Percentiles rank a stretch among this genome's conserved stretches.
phyloP scores from a whole-genome alignment of 2,329 filamentous ascomycete species.

The Trichophyton mentagrophytes region DNA sequence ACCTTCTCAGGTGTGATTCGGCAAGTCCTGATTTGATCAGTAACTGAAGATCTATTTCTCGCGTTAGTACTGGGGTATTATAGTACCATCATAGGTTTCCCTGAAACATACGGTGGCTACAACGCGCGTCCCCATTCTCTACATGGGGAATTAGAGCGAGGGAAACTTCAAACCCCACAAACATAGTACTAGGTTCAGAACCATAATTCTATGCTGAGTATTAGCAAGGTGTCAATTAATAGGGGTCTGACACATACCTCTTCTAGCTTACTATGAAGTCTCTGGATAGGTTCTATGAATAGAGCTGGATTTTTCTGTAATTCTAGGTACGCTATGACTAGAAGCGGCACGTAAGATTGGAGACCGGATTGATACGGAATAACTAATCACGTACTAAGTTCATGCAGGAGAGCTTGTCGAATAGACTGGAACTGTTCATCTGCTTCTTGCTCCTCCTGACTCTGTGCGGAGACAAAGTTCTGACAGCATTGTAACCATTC shows the following conservation, averaged over 20 bases:
- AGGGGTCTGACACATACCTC: conserved; percentile 9
- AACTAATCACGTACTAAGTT: conserved; percentile 41
- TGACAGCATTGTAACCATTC: conserved; percentile 64
- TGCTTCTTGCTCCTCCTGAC: conserved; percentile 24
- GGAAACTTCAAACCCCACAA: conserved; percentile 58
- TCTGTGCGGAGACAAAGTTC: conserved; percentile 26
- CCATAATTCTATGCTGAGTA: conserved; percentile 40
- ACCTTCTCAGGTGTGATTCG: neutral
- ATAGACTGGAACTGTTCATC: conserved; percentile 52
- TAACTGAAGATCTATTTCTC: neutral
- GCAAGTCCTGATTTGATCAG: neutral
- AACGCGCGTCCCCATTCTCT: neutral
- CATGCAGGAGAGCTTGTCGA: conserved; percentile 53
- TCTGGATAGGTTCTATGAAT: conserved; percentile 38
- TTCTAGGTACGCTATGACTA: conserved; percentile 20
- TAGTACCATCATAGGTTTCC: neutral
- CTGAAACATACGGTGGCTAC: neutral
- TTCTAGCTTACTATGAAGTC: conserved; percentile 50
- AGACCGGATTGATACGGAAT: neutral
- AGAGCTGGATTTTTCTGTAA: conserved; percentile 33
- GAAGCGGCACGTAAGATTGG: neutral
- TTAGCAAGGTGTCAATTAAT: neutral
- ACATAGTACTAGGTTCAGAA: conserved; percentile 50
- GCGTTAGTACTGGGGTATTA: neutral
- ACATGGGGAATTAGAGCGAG: conserved; percentile 19